Evolutionary conservation across 1,284 basidiomycete genomes (phyloP), one percentile per base, ranked within the genome.

Genomic region (Lentinula novae-zelandiae): DNA sequence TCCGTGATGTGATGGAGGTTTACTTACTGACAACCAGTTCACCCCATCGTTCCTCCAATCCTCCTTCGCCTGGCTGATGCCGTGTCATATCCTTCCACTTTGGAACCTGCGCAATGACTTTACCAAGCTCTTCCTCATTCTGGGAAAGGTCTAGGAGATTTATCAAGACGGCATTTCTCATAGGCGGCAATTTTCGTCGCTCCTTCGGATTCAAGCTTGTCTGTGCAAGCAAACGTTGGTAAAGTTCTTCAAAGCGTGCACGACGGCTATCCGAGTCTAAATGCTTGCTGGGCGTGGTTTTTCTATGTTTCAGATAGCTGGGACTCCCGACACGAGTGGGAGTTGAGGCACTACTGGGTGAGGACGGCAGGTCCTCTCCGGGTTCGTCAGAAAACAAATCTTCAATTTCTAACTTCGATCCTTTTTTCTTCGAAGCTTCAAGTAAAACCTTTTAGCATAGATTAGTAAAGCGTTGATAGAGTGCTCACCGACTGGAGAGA

Each of bases 1-100:
- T 13, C 6, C 38, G 34, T 39, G 38, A 22, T 46, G 22, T 17
- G 42, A 42, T 48, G 22, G 83, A 84, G 22, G 46, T 40, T 49
- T 17, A 83, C 84, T 67, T 66, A 86, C 84, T 75, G 56, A 80
- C 73, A 64, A 86, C 82, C 36, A 72, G 71, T 65, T 79, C 78
- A 0, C 71, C 69, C 51, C 78, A 76, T 2, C 70, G 62, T 2
- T 71, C 68, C n/a, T 69, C 69, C 60, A 82, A 78, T 4, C 54
- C 54, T 4, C 46, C 53, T 17, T 51, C 44, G 33, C 69, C 68
- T 62, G 76, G 73, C 33, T 44, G 3, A 49, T 56, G 39, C n/a
- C 49, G 36, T 27, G 76, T 72, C 1, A 72, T 71, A 60, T 79
- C 80, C 63, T 73, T 76, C 78, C 80, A 86, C 15, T 66, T 70